These are phyloP conservation scores for Hylodesmum podocarpum DNA, from an alignment of 306 rosid genomes.

Conservation along the genomic window DNA sequence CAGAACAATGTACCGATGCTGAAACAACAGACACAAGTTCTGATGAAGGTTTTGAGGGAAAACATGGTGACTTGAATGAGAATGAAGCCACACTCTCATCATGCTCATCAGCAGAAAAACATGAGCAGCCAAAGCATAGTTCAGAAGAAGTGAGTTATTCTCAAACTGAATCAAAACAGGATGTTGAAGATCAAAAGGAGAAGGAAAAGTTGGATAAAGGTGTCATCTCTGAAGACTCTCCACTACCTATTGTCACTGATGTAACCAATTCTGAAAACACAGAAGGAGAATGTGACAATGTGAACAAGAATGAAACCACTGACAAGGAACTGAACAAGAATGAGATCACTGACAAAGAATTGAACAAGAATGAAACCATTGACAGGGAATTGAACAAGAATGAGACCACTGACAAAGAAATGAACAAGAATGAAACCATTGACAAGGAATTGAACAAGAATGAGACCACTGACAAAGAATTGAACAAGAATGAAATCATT, in stretches of 20 bases:
- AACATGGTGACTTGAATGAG: not conserved
- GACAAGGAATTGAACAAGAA: not conserved
- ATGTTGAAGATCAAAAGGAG: slow-evolving; percentile 4
- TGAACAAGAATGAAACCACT: slow-evolving; percentile 1
- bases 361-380: slow-evolving; percentile 8
- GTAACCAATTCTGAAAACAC: not conserved
- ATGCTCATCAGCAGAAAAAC: not conserved
- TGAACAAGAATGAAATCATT: slow-evolving; percentile 6
- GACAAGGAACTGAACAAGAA: not conserved
- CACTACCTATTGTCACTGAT: not conserved
- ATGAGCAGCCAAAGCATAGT: not conserved
- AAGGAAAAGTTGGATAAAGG: not conserved
- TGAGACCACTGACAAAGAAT: no score
- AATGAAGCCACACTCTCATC: not conserved
- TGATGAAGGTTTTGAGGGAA: slow-evolving; percentile 14
- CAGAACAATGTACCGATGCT: slow-evolving; percentile 1
- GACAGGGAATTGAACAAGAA: no score
- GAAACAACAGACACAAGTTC: not conserved
- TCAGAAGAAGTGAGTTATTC: not conserved
- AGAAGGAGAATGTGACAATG: not conserved
- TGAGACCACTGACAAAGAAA: not conserved
- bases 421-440: not conserved
- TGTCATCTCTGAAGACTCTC: not conserved
- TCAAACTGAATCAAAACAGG: slow-evolving; percentile 1
- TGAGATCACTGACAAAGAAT: no score